phyloP scores from a whole-genome alignment of 2,329 filamentous ascomycete genomes.

The Trichoderma lentiforme region DNA sequence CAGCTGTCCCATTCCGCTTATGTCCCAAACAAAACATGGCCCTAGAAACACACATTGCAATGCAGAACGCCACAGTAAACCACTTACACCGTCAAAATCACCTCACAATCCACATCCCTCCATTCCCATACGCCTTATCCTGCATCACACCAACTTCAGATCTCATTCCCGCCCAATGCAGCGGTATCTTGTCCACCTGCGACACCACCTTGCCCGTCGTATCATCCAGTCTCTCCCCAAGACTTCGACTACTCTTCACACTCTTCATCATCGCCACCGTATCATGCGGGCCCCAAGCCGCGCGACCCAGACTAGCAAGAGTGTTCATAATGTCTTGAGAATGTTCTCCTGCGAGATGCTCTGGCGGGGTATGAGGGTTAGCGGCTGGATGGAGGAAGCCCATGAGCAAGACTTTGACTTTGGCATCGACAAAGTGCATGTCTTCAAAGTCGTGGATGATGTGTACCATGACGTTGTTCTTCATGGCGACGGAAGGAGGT shows the following conservation, averaged over 20 bases:
- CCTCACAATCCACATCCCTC: conserved; percentile 46
- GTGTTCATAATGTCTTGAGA: conserved; percentile 42
- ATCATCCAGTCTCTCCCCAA: conserved; percentile 46
- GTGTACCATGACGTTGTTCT: conserved; percentile 51
- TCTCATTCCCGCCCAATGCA: conserved; percentile 58
- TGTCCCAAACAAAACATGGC: background rate
- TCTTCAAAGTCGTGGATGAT: conserved; percentile 51
- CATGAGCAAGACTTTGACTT: conserved; percentile 56
- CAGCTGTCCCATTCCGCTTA: background rate
- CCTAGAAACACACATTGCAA: background rate
- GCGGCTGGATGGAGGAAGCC: conserved; percentile 49
- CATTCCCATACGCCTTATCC: conserved; percentile 49
- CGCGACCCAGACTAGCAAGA: conserved; percentile 45
- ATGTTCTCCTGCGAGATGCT: conserved; percentile 31
- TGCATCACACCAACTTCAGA: conserved; percentile 44
- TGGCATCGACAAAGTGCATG: conserved; percentile 39
- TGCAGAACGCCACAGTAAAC: background rate
- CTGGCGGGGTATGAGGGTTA: conserved; percentile 1
- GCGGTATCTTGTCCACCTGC: conserved; percentile 54
- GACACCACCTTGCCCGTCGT: conserved; percentile 50
- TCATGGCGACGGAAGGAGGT: conserved; percentile 44
- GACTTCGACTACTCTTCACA: conserved; percentile 40
- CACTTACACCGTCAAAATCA: conserved; percentile 10
- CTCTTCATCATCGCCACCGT: conserved; percentile 38
- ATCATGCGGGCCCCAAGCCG: conserved; percentile 43